Base-by-base conservation (phyloP, 164 flowering plant species). In the Nymphaea colorata region DNA sequence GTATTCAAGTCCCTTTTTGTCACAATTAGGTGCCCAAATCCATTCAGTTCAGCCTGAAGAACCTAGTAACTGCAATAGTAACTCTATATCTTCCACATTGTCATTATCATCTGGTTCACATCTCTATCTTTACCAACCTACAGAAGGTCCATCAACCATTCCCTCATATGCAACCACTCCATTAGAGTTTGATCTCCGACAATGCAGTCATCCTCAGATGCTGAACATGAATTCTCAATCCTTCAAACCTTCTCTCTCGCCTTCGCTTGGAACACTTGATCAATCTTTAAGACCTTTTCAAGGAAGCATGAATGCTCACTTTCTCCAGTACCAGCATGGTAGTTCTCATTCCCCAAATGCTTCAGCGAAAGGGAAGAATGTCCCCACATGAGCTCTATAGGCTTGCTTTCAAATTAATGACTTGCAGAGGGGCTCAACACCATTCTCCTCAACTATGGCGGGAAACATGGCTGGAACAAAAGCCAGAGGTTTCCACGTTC, bases 51-150 rank as follows among this genome's bases (percentile, higher is more conserved):
- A 82, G 66, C 11, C 69, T 3, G 82, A 77, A 66, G 78, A 84
- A 66, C 71, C 61, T 14, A 78, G 75, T 36, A 81, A 72, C 75
- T 74, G 70, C 44, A 81, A 79, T 70, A 68, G 68, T 53, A 75
- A 76, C 10, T 65, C 81, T 60, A 45, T 80, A 71, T 71, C 75
- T 7, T 73, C 83, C 43, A 57, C 75, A 44, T 70, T 77, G 62
- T 71, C 86, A 47, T 72, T 78, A 59, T 69, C 83, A 44, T 70
- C 82, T 57, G 80, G 81, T 10, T 77, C 87, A 68, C 84, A 80
- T 47, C 61, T 83, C 69, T 66, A 81, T 66, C 73, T 80, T 2
- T 77, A 47, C 55, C 55, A 47, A 47, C 55, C 55, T 47, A 47
- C 12, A 47, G 55, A 3, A 47, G 55, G 55, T 6, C 55, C 55